Conservation (phyloP, 441 rosid genomes). For the Melastoma candidum region DNA sequence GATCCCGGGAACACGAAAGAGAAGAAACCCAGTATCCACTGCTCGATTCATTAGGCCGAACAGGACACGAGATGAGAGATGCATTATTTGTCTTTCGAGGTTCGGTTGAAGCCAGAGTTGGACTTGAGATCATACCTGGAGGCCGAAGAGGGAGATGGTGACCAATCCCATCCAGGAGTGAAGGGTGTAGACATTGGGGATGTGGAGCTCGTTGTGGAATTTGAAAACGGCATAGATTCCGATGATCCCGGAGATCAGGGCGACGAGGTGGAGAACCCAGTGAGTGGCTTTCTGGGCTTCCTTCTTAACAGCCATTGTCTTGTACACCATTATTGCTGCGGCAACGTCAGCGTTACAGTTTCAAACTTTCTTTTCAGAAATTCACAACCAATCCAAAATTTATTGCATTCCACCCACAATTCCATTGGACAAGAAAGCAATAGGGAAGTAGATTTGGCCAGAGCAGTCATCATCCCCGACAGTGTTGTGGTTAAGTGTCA, state of each 20-base stretch:
- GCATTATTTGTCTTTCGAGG: neutral
- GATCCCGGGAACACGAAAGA: conserved; percentile 32
- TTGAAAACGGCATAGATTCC: conserved; percentile 72
- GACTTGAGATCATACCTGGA: conserved; percentile 40
- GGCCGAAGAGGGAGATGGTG: conserved; percentile 47
- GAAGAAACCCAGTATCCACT: conserved; percentile 41
- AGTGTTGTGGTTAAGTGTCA: too few relatives aligned
- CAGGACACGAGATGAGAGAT: neutral
- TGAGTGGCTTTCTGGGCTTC: conserved; percentile 39
- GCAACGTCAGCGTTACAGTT: neutral
- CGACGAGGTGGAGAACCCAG: conserved; percentile 46
- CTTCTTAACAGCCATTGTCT: conserved; percentile 32
- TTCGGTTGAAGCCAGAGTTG: neutral
- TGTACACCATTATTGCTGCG: conserved; percentile 83
- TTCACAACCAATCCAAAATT: too few relatives aligned
- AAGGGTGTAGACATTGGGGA: conserved; percentile 39
- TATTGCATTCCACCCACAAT: too few relatives aligned
- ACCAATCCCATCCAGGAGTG: conserved; percentile 83
- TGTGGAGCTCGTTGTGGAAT: conserved; percentile 45
- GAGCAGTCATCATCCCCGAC: too few relatives aligned
- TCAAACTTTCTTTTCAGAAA: too few relatives aligned
- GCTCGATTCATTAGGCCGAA: neutral
- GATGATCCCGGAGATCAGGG: conserved; percentile 45
- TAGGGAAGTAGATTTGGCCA: too few relatives aligned
- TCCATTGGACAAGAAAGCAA: neutral